Evolutionary conservation across 768 basidiomycete genomes (phyloP).

Genomic region (Amanita brunnescens): DNA sequence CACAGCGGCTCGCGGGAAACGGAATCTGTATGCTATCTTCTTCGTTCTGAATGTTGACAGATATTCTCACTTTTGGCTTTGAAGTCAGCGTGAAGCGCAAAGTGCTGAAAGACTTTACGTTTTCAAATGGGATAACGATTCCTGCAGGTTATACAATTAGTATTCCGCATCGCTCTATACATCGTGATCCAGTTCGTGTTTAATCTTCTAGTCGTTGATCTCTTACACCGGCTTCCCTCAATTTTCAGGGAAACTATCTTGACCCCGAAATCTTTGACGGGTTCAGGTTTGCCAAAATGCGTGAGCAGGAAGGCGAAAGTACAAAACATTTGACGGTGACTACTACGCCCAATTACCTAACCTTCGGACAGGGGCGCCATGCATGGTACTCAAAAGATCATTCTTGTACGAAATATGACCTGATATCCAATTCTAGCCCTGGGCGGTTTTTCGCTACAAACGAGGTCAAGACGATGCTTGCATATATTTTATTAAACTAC

Average conservation of each 20-base stretch:
- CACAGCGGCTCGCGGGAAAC: conserved; percentile 19
- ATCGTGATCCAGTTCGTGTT: conserved; percentile 7
- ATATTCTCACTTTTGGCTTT: too few relatives aligned
- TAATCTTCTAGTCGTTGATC: not conserved
- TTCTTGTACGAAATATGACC: not conserved
- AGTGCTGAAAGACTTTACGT: conserved; percentile 29
- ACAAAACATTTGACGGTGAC: conserved; percentile 25
- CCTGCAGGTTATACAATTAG: conserved; percentile 18
- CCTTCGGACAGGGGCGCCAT: conserved; percentile 24
- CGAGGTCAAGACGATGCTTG: conserved; percentile 24
- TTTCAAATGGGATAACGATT: conserved; percentile 18
- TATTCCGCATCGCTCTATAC: conserved; percentile 8
- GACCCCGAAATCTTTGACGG: conserved; percentile 24
- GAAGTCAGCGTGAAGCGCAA: conserved; percentile 21
- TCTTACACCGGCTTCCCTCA: not conserved
- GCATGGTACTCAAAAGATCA: conserved; percentile 7
- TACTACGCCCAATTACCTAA: conserved; percentile 16
- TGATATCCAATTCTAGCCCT: conserved; percentile 10
- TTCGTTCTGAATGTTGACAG: too few relatives aligned
- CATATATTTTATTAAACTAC: conserved; percentile 23
- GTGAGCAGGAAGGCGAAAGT: conserved; percentile 17
- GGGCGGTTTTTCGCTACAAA: conserved; percentile 27
- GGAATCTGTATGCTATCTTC: too few relatives aligned
- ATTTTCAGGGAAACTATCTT: conserved; percentile 23
- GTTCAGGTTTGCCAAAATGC: conserved; percentile 31